Conservation (phyloP, 176 grass and related monocot species). For the sorghum (Sorghum bicolor) region Sorghum_bicolor_NCBIv3 NC_012871.2:73081001-73081500, state of each 20-base stretch:
- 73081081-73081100: conserved; percentile 27
- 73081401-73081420: conserved; percentile 91
- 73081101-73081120: conserved; percentile 23
- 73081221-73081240: conserved; percentile 78
- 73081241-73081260: conserved; percentile 54
- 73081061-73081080: conserved; percentile 40
- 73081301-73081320: conserved; percentile 20
- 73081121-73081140: not conserved
- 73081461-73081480: conserved; percentile 7
- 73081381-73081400: conserved; percentile 85
- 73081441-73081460: conserved; percentile 60
- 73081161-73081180: conserved; percentile 38
- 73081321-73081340: conserved; percentile 19
- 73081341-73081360: conserved; percentile 85
- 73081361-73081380: conserved; percentile 83
- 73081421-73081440: conserved; percentile 88
- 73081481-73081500: not conserved
- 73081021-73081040: conserved; percentile 79
- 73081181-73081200: conserved; percentile 95
- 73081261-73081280: conserved; percentile 2
- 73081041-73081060: conserved; percentile 89
- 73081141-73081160: not conserved
- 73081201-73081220: conserved; percentile 87
- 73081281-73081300: conserved; percentile 17
- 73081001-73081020: conserved; percentile 71